Percentiles rank a stretch among this genome's conserved stretches.
phyloP scores from a whole-genome alignment of 2,329 filamentous ascomycete species.

The Penicillium sp. region DNA sequence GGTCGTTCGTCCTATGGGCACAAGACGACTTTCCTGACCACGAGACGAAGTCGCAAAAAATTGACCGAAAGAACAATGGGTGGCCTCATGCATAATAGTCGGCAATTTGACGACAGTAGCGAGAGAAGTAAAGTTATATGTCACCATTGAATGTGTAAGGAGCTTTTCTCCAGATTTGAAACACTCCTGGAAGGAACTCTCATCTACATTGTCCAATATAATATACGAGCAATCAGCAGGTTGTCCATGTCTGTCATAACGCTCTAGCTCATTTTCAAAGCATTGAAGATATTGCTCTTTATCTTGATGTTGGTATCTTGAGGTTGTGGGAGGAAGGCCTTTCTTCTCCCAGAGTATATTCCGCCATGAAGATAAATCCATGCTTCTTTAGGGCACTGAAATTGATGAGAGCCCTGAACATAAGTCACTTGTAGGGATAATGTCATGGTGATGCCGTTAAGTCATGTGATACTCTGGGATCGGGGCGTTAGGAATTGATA shows the following conservation, averaged over 20 bases:
- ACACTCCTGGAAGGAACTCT: not conserved
- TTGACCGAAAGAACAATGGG: not conserved
- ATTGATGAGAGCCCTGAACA: too few species aligned
- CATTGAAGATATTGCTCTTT: not conserved
- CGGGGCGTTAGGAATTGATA: too few species aligned
- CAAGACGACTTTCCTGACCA: not conserved
- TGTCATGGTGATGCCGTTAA: too few species aligned
- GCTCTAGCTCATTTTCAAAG: not conserved
- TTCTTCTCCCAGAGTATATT: not conserved
- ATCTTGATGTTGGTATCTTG: not conserved
- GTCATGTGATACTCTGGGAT: too few species aligned
- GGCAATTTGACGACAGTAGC: not conserved
- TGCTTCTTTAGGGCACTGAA: too few species aligned
- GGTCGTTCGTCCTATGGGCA: not conserved
- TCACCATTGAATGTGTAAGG: not conserved
- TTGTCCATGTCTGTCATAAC: not conserved
- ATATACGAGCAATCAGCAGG: not conserved
- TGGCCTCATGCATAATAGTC: not conserved
- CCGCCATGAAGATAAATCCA: too few species aligned
- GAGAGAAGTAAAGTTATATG: not conserved
- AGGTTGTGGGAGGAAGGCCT: not conserved
- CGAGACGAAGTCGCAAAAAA: not conserved
- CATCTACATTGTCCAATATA: not conserved
- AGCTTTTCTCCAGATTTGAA: too few species aligned
- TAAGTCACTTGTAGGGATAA: too few species aligned